These are phyloP conservation scores for Daedalea quercina DNA, from an alignment of 768 basidiomycete genomes.

Conservation along the genomic window DNA sequence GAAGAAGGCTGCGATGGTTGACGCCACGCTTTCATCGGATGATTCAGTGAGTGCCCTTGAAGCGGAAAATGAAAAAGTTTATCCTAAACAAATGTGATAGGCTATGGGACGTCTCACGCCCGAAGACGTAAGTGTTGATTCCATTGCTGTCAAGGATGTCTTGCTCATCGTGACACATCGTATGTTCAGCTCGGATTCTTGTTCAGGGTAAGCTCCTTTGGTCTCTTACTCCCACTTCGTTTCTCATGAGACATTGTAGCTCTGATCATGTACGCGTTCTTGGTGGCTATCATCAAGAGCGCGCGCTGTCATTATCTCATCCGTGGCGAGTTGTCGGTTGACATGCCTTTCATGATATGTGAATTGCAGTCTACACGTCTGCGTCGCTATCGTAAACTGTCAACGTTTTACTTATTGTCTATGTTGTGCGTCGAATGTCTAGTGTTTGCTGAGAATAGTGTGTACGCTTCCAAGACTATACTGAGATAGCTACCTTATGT, in stretches of 20 bases:
- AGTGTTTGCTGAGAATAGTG: background rate
- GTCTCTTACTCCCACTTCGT: background rate
- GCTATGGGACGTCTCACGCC: conserved; percentile 94
- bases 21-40: conserved; percentile 78
- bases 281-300: too few relatives aligned
- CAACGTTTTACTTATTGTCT: too few relatives aligned
- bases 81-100: conserved; percentile 25
- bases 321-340: too few relatives aligned
- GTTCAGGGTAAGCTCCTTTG: conserved; percentile 40
- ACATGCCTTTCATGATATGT: background rate
- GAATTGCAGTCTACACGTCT: background rate
- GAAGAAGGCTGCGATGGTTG: conserved; percentile 94
- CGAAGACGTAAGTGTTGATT: conserved; percentile 41
- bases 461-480: background rate
- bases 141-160: background rate
- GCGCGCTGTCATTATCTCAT: too few relatives aligned
- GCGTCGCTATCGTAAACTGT: background rate
- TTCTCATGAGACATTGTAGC: background rate
- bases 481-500: background rate
- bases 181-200: conserved; percentile 44
- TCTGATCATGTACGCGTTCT: background rate
- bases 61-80: background rate
- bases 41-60: conserved; percentile 49
- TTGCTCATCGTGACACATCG: background rate
- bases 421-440: background rate